Base-by-base conservation (phyloP, 345 rosid genomes). In the Euphorbia peplus region DNA sequence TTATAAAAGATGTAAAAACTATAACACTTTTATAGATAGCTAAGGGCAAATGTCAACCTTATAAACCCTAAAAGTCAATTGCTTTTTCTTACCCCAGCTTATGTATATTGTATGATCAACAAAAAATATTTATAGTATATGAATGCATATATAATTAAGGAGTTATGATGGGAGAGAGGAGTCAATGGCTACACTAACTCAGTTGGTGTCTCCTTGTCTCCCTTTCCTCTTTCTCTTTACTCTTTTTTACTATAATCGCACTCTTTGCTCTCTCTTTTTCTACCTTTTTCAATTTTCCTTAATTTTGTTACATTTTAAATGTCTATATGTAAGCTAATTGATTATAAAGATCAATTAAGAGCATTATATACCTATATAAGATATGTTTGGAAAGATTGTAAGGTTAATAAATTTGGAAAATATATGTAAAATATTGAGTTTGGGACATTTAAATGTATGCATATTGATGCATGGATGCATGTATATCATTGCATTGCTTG, bases 121-220 rank as follows among this genome's bases (percentile, higher is more conserved):
- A n/a, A n/a, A n/a, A n/a, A n/a, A n/a, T n/a, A n/a, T n/a, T n/a
- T n/a, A n/a, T n/a, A n/a, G n/a, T n/a, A n/a, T 28, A 22, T 26
- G 16, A 9, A 22, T 8, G 4, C 25, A 28, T n/a, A 44, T 37
- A 75, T 61, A 66, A 73, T 73, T 78, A 75, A 73, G 74, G 71
- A 82, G 53, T 60, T 61, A 76, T 76, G 84, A 76, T 83, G 76
- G 55, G 62, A 50, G n/a, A 15, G 41, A 69, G 52, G 75, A 83
- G 83, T 80, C 85, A 78, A 83, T 81, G 86, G 76, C 73, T 73
- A 72, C 80, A 70, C 79, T 79, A 64, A 76, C 75, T 82, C 77
- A 37, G 64, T 76, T 63, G 81, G 73, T 82, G 83, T 86, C 77
- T 82, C 80, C 84, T 70, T 83, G 85, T 83, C 90, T 71, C 84